phyloP scores from a whole-genome alignment of 192 early-diverging fungal genomes.

The Entomortierella parvispora region DNA sequence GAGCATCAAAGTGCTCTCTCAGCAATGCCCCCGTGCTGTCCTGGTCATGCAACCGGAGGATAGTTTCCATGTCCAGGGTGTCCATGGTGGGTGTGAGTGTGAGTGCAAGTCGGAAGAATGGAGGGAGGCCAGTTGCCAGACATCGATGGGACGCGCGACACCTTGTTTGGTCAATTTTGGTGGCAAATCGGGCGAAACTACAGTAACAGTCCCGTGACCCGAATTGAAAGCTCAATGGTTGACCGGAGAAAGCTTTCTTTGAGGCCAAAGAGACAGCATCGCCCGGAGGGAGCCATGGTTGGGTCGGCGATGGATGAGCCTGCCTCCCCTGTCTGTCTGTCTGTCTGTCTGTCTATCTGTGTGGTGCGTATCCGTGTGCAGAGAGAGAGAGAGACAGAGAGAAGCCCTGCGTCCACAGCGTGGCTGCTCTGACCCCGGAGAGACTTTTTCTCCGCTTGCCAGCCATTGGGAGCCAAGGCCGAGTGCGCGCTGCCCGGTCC shows the following conservation, averaged over 20 bases:
- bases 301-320: not conserved
- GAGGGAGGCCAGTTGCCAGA: not conserved
- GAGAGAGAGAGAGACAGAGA: slow-evolving; percentile 6
- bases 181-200: not conserved
- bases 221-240: too few relatives aligned
- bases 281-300: not conserved
- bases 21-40: slow-evolving; percentile 28
- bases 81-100: slow-evolving; percentile 2
- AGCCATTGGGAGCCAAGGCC: slow-evolving; percentile 22
- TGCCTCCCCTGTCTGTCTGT: not conserved
- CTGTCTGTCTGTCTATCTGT: not conserved
- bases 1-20: slow-evolving; percentile 21
- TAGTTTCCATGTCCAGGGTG: slow-evolving; percentile 24
- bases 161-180: slow-evolving; percentile 7
- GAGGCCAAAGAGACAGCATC: not conserved
- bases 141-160: not conserved
- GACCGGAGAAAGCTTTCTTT: too few relatives aligned
- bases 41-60: slow-evolving; percentile 30
- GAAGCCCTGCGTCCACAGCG: not conserved
- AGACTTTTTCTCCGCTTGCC: not conserved
- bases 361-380: not conserved
- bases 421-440: not conserved
- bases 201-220: too few relatives aligned
- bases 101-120: not conserved
- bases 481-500: slow-evolving; percentile 12